These are phyloP conservation scores for Cryptococcus maquisensis DNA, from an alignment of 1,284 basidiomycete species.

Conservation along the genomic window DNA sequence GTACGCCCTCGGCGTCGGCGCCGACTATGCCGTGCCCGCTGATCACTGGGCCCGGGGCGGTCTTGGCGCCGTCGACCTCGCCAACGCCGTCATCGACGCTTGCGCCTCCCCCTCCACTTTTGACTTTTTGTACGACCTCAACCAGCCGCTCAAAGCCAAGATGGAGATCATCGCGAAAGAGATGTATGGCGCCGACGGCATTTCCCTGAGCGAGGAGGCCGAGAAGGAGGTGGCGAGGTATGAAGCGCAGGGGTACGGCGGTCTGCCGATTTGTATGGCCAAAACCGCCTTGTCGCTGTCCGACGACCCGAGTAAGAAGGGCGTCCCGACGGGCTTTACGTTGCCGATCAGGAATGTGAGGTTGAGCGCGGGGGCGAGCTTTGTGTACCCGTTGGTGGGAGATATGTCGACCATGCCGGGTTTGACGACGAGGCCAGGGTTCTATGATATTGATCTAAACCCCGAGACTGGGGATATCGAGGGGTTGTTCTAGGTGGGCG, in stretches of 20 bases:
- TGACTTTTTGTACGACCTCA: conserved; percentile 84
- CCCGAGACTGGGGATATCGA: conserved; percentile 48
- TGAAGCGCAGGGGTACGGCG: conserved; percentile 63
- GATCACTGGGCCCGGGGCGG: conserved; percentile 97
- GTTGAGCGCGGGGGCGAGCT: conserved; percentile 87
- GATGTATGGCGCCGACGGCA: conserved; percentile 87
- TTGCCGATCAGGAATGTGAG: conserved; percentile 87
- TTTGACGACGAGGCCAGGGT: conserved; percentile 84
- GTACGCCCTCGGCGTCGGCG: conserved; percentile 76
- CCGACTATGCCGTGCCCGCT: conserved; percentile 90
- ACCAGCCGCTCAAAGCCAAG: conserved; percentile 79
- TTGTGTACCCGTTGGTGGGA: conserved; percentile 90
- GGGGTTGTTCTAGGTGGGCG: conserved; percentile 42
- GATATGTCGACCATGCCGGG: conserved; percentile 99
- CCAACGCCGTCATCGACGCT: conserved; percentile 76
- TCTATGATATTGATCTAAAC: conserved; percentile 51
- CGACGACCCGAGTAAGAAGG: conserved; percentile 87
- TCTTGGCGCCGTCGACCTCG: conserved; percentile 77
- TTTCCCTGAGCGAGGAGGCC: conserved; percentile 76
- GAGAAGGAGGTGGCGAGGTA: conserved; percentile 85
- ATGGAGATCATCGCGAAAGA: conserved; percentile 80
- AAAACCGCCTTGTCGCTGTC: conserved; percentile 98
- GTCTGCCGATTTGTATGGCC: conserved; percentile 81
- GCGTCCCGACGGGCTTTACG: conserved; percentile 84
- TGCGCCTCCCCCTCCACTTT: conserved; percentile 81